These are phyloP conservation scores for Dryas drummondii DNA, from an alignment of 306 rosid species.

Conservation along the genomic window DNA sequence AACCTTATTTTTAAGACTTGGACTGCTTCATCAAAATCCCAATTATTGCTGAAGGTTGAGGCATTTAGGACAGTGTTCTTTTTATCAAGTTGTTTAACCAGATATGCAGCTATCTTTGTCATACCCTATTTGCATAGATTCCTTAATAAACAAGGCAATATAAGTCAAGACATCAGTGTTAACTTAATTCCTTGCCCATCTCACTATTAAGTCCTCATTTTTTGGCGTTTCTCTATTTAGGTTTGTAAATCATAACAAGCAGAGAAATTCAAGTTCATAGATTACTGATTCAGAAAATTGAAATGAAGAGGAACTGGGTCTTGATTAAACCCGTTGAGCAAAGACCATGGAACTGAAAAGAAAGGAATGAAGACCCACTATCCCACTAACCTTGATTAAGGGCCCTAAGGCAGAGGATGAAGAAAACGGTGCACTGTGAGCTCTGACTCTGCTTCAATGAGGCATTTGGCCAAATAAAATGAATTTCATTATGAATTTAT, in stretches of 20 bases:
- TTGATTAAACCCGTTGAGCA: too few species aligned
- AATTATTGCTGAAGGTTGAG: constrained; percentile 61
- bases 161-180: constrained; percentile 69
- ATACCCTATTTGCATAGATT: constrained; percentile 68
- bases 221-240: background rate
- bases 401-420: background rate
- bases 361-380: background rate
- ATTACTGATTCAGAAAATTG: background rate
- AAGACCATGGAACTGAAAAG: too few species aligned
- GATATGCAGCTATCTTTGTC: constrained; percentile 72
- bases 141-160: constrained; percentile 75
- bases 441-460: background rate
- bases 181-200: constrained; percentile 54
- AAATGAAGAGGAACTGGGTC: background rate
- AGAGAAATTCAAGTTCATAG: background rate
- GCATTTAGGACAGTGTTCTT: constrained; percentile 62
- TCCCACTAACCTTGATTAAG: background rate
- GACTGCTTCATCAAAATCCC: constrained; percentile 76
- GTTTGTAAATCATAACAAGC: background rate
- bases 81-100: constrained; percentile 64
- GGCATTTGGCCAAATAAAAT: too few species aligned
- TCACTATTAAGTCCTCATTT: constrained; percentile 47
- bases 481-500: too few species aligned
- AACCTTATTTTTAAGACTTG: constrained; percentile 65
- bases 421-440: background rate